phyloP scores from a whole-genome alignment of 306 rosid species.

The Vigna reflexopilosa region DNA sequence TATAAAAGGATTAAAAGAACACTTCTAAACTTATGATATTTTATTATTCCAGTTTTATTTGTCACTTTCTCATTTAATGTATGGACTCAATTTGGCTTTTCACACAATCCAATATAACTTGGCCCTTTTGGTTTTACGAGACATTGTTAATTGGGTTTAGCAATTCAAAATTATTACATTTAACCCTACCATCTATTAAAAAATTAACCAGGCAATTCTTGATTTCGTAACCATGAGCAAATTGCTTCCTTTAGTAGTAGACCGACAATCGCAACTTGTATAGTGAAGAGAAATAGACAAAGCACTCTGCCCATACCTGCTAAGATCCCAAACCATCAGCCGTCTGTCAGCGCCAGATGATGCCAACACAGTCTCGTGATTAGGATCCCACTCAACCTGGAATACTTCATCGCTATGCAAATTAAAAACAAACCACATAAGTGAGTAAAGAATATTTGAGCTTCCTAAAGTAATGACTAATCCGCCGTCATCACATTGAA shows the following conservation, averaged over 20 bases:
- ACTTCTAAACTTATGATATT: background rate
- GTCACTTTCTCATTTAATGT: background rate
- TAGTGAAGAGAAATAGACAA: background rate
- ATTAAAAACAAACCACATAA: conserved; percentile 21
- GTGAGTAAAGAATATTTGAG: background rate
- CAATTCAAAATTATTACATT: background rate
- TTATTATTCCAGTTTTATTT: background rate
- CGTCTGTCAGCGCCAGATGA: conserved; percentile 90
- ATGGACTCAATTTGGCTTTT: background rate
- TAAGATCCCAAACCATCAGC: conserved; percentile 96
- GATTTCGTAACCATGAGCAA: background rate
- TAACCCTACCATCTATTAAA: background rate
- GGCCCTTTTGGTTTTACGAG: background rate
- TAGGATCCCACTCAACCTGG: conserved; percentile 99
- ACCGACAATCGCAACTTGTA: background rate
- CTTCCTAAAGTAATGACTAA: background rate
- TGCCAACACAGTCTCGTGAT: conserved; percentile 85
- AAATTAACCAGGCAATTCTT: background rate
- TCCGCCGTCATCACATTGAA: conserved; percentile 7
- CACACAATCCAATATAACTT: background rate
- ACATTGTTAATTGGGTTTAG: background rate
- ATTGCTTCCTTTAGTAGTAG: background rate
- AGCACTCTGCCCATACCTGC: conserved; percentile 58
- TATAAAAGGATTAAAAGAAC: background rate
- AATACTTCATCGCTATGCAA: conserved; percentile 83